These are phyloP conservation scores for Epichloe brachyelytri DNA, from an alignment of 2,329 filamentous ascomycete genomes.

Conservation along the genomic window DNA sequence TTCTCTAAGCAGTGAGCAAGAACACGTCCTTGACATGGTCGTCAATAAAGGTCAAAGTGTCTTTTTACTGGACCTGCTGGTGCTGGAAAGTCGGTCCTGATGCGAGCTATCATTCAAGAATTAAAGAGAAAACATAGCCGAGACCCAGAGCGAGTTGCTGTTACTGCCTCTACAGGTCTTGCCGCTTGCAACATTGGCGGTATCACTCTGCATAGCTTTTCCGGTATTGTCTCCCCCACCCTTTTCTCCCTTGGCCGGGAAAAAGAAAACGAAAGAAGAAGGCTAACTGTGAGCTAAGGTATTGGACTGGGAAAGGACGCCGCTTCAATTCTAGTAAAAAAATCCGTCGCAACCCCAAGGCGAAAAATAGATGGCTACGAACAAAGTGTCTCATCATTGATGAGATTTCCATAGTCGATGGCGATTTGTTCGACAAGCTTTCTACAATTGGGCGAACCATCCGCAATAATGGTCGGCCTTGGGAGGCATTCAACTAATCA, in stretches of 20 bases:
- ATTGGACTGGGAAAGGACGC: conserved; percentile 92
- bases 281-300: conserved; percentile 11
- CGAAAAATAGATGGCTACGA: conserved; percentile 75
- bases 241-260: neutral
- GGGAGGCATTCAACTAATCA: conserved; percentile 88
- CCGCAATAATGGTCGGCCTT: conserved; percentile 81
- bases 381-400: conserved; percentile 85
- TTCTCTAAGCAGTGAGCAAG: conserved; percentile 75
- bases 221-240: conserved; percentile 36
- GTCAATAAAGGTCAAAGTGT: conserved; percentile 72
- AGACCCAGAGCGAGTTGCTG: conserved; percentile 75
- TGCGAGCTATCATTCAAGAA: conserved; percentile 78
- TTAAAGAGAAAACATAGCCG: conserved; percentile 62
- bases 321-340: conserved; percentile 67
- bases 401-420: conserved; percentile 97
- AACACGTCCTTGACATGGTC: conserved; percentile 71
- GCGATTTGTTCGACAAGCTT: conserved; percentile 91
- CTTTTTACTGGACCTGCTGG: conserved; percentile 96
- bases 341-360: conserved; percentile 77
- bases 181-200: conserved; percentile 96
- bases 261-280: neutral
- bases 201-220: conserved; percentile 89
- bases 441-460: conserved; percentile 75
- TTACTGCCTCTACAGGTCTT: conserved; percentile 90
- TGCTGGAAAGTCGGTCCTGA: conserved; percentile 93